Conservation (phyloP, 2,329 filamentous ascomycete genomes). For the Cordyceps cicadae region DNA sequence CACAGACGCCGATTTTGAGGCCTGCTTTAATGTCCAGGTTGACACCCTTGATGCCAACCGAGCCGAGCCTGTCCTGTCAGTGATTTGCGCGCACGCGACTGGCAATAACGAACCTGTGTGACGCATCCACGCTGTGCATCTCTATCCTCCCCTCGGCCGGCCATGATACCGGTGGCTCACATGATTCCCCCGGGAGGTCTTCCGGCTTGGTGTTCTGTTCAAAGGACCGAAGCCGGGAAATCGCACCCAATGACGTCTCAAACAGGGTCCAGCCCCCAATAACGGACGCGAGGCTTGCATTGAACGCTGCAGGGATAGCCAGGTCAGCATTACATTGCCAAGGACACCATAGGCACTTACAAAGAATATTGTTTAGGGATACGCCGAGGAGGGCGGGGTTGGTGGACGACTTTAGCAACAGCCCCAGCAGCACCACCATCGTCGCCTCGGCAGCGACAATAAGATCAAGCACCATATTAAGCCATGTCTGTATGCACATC, state of each 20-base stretch:
- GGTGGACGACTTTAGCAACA: slow-evolving; percentile 30
- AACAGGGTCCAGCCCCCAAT: slow-evolving; percentile 26
- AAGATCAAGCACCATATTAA: slow-evolving; percentile 39
- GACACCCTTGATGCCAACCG: slow-evolving; percentile 19
- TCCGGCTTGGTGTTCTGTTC: slow-evolving; percentile 18
- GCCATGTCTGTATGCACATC: slow-evolving; percentile 41
- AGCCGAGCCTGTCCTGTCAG: slow-evolving; percentile 15
- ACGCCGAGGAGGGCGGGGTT: slow-evolving; percentile 22
- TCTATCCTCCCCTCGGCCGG: slow-evolving; percentile 10
- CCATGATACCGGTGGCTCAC: slow-evolving; percentile 21
- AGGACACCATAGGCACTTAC: neutral
- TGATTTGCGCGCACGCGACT: neutral
- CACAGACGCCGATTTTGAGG: slow-evolving; percentile 34
- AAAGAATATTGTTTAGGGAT: slow-evolving; percentile 21
- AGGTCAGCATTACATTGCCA: neutral
- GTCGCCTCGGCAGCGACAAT: slow-evolving; percentile 26
- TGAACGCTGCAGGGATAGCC: slow-evolving; percentile 16
- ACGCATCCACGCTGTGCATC: slow-evolving; percentile 3
- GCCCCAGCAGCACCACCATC: slow-evolving; percentile 38
- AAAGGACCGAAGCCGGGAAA: slow-evolving; percentile 21
- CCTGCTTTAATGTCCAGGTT: slow-evolving; percentile 24
- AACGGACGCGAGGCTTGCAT: slow-evolving; percentile 22
- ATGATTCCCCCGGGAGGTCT: slow-evolving; percentile 15
- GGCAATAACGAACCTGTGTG: neutral
- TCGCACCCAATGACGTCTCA: slow-evolving; percentile 21